Base-by-base conservation (phyloP, 1,284 basidiomycete genomes). In the Baeospora myosura region DNA sequence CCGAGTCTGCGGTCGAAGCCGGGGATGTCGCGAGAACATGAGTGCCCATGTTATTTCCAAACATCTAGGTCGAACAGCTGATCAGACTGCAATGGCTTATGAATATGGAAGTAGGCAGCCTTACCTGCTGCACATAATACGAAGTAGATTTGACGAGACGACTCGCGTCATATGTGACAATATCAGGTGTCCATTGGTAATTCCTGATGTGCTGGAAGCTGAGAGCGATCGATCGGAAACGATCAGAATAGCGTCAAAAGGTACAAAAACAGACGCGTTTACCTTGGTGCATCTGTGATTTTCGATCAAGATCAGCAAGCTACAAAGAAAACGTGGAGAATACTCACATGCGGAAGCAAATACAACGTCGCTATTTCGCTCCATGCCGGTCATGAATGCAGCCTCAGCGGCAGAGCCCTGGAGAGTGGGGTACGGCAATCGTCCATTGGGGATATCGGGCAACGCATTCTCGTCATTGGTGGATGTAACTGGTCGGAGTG, bases 121-220 rank as follows among this genome's bases (percentile, higher is more conserved):
- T 31, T 28, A 57, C 62, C 46, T 63, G 52, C 50, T 66, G 63
- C 10, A 59, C 55, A 46, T 61, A 61, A 49, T 64, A 67, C 14
- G 60, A 63, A 2, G 59, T 61, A 6, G 58, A 63, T 44, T 57
- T 62, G 35, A 65, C 61, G 35, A 64, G 36, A 25, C 52, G 49
- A 30, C 53, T 58, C 4, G 63, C 58, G 48, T 66, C 61, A 47
- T 62, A 67, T 22, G 60, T 62, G 42, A 68, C 49, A 33, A 67
- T 59, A 50, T 68, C 65, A 20, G 66, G 66, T 17, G 63, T 67
- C 65, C 66, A 69, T 47, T 67, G 63, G 34, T 57, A 64, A 30
- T 52, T 52, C 41, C 54, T 58, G 46, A 66, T 61, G 41, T 68
- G 61, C 43, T 65, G 54, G 42, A 58, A 56, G 48, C 61, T 57